Base-by-base conservation (phyloP, 441 rosid genomes). In the Pelargonium australe region DNA sequence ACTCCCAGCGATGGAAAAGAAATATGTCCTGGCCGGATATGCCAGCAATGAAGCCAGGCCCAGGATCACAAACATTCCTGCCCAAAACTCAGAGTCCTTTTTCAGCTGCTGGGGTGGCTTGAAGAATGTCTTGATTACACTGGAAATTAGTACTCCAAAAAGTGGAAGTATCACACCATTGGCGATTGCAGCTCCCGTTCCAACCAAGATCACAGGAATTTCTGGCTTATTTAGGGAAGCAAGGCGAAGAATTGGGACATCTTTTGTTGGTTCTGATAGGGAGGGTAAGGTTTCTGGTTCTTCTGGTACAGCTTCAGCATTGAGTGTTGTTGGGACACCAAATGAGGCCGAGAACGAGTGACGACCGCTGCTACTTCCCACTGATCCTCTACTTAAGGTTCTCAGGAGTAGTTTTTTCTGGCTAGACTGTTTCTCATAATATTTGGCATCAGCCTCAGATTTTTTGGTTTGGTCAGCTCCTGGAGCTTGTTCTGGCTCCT, bases 1-100 rank as follows among this genome's bases (percentile, higher is more conserved):
- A 45, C 79, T 67, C 7, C 96, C 94, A 1, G 92, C 98, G 8
- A 89, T 66, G 0, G 87, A 71, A 69, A 92, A 92, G 51, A 87
- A 82, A 63, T 85, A 86, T 7, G 80, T 76, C 68, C 83, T 88
- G 45, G 77, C 0, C 7, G 92, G 85, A 28, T 72, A 68, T 44
- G 72, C 72, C 1, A 82, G 2, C 2, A 84, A 58, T n/a, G 66
- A 70, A 17, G 3, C 76, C 1, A 23, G 79, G 80, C 45, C 92
- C 5, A 88, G 25, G 19, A 71, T 69, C 1, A 86, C 8, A 58
- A 79, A 83, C 28, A 81, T 37, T 41, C 71, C n/a, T 14, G 88
- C 84, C 90, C 90, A 90, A 5, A 51, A 57, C 51, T 61, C 73
- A 11, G 92, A 80, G 57, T 87, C 84, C 63, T 79, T 84, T 58